Percentiles rank a stretch among this genome's conserved stretches.
Conservation (phyloP, 106 monocot genomes). For the Dioscorea dumetorum region DNA sequence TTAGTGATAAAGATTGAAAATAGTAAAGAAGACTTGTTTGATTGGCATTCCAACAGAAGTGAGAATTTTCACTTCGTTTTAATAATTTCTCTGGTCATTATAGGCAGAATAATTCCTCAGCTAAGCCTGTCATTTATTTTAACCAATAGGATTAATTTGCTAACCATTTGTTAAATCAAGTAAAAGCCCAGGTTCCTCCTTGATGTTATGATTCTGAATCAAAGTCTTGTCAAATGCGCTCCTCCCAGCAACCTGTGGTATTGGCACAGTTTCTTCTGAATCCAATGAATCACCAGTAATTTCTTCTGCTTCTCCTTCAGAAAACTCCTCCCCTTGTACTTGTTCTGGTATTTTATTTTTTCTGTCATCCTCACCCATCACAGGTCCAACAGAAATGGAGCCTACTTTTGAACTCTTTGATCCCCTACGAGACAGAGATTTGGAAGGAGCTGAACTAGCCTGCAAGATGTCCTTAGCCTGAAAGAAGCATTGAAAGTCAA, state of each 20-base stretch:
- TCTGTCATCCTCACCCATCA: not conserved
- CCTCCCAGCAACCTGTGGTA: not conserved
- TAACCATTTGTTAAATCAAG: too few species aligned
- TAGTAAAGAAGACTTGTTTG: not conserved
- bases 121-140: not conserved
- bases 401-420: not conserved
- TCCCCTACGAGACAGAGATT: not conserved
- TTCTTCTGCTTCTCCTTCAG: not conserved
- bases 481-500: not conserved
- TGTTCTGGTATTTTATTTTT: not conserved
- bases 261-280: conserved; percentile 1
- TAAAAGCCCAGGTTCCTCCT: too few species aligned
- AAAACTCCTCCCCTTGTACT: not conserved
- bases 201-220: not conserved
- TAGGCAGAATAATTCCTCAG: not conserved
- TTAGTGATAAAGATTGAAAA: too few species aligned
- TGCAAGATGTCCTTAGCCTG: not conserved
- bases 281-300: not conserved
- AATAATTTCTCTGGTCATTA: too few species aligned
- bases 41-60: not conserved
- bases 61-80: not conserved
- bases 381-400: not conserved
- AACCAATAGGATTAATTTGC: too few species aligned
- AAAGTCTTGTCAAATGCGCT: not conserved
- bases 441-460: not conserved